phyloP scores from a whole-genome alignment of 805 yeast genomes.

The Wickerhamiella bombiphila region DNA sequence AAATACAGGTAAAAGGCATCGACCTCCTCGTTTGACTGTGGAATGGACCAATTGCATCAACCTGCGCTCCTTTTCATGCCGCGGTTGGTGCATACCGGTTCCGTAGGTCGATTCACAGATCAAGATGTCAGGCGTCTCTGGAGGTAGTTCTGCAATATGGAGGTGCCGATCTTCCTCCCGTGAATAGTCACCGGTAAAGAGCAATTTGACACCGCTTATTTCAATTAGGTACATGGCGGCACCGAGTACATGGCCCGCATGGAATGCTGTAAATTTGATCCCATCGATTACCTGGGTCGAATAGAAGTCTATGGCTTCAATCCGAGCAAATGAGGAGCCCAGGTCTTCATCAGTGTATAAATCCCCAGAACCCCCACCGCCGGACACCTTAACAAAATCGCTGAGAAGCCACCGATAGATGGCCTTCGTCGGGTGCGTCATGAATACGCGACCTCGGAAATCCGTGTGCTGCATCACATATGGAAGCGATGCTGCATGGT shows the following conservation, averaged over 20 bases:
- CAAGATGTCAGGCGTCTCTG: slow-evolving; percentile 64
- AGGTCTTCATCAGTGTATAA: slow-evolving; percentile 86
- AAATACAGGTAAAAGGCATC: slow-evolving; percentile 84
- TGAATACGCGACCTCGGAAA: slow-evolving; percentile 88
- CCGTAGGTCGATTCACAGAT: slow-evolving; percentile 96
- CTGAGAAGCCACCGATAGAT: slow-evolving; percentile 89
- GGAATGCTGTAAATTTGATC: slow-evolving; percentile 89
- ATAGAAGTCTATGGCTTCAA: slow-evolving; percentile 90
- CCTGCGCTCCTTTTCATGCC: slow-evolving; percentile 69
- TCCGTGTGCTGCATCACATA: slow-evolving; percentile 95
- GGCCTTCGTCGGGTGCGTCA: slow-evolving; percentile 99
- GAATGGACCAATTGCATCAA: slow-evolving; percentile 71
- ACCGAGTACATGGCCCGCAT: slow-evolving; percentile 99
- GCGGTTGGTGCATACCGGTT: slow-evolving; percentile 90
- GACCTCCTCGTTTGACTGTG: slow-evolving; percentile 75
- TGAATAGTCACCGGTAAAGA: slow-evolving; percentile 95
- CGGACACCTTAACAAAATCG: slow-evolving; percentile 85
- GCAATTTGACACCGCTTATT: slow-evolving; percentile 74
- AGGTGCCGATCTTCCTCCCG: slow-evolving; percentile 92
- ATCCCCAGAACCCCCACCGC: slow-evolving; percentile 26
- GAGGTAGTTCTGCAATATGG: slow-evolving; percentile 87
- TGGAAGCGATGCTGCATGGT: slow-evolving; percentile 95
- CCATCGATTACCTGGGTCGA: slow-evolving; percentile 92
- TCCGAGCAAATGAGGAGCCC: slow-evolving; percentile 69
- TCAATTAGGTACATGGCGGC: slow-evolving; percentile 97